Evolutionary conservation across 495 filamentous ascomycete species (phyloP), one percentile per base, ranked within the genome.

Genomic region (Lasiosphaeria hispida): DNA sequence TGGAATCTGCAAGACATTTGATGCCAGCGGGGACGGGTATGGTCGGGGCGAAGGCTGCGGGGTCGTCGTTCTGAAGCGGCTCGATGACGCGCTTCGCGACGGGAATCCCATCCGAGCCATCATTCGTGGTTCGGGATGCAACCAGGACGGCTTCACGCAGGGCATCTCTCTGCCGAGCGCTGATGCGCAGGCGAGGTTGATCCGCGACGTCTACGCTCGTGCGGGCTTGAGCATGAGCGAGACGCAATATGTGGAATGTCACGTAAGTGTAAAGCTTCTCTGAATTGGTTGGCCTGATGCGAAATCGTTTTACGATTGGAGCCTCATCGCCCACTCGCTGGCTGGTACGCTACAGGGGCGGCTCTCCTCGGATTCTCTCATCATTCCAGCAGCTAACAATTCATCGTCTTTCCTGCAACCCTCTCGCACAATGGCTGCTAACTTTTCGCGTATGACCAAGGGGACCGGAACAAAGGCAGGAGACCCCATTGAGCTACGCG

Each of bases 11-110:
- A 57, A 67, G 35, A 62, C 63, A 2, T 71, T 69, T 18, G 68
- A 71, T 19, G 45, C 56, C 10, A 17, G 62, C 2, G 65, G 61
- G 4, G 65, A 71, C 52, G 68, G 85, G 0, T 88, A 83, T 64
- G 65, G 79, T 63, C 0, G 69, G 83, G 9, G 86, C 70, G 1
- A 85, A 88, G 57, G 85, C 73, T 4, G 59, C 83, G 15, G 75
- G 64, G 15, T 71, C 69, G 3, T 52, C 34, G 8, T 52, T 10
- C 48, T 52, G 33, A 89, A 87, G 64, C 66, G 63, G 13, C 69
- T 87, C 0, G 49, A 58, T 7, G 74, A 80, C 51, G 85, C 78
- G 0, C 23, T 80, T 3, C 45, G 56, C 2, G 74, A 76, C 48
- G 66, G 71, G 9, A 68, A 80, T 44, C 74, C 77, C 0, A 80